Percentiles rank a stretch among this genome's conserved stretches.
Conservation (phyloP, 805 yeast genomes). For the Yarrowia keelungensis region DNA sequence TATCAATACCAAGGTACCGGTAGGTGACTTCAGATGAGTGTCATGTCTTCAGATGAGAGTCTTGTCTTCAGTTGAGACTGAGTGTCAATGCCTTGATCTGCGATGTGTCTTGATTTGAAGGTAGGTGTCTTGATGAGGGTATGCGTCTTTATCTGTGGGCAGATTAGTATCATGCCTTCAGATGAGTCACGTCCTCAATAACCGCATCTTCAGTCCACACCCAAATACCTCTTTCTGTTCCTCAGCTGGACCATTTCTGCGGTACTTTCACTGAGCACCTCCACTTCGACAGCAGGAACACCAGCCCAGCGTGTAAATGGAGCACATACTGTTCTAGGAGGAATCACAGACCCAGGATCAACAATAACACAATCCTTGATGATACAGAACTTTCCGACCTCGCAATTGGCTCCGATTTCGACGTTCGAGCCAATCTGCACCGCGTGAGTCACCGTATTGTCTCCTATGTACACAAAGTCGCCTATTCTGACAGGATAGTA, state of each 20-base stretch:
- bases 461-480: slow-evolving; percentile 51
- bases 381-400: slow-evolving; percentile 50
- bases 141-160: too few species aligned
- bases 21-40: too few species aligned
- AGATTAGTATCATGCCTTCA: too few species aligned
- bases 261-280: slow-evolving; percentile 32
- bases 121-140: too few species aligned
- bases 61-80: too few species aligned
- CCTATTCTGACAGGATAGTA: slow-evolving; percentile 52
- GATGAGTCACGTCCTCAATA: too few species aligned
- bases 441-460: slow-evolving; percentile 48
- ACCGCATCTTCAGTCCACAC: neutral
- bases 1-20: too few species aligned
- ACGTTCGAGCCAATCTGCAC: slow-evolving; percentile 53
- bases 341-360: slow-evolving; percentile 48
- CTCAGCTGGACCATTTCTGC: slow-evolving; percentile 7
- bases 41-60: too few species aligned
- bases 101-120: too few species aligned
- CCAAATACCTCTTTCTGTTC: slow-evolving; percentile 11
- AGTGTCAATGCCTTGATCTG: too few species aligned
- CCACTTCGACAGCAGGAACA: slow-evolving; percentile 44
- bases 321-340: slow-evolving; percentile 51
- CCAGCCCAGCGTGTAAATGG: slow-evolving; percentile 49
- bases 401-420: slow-evolving; percentile 49
- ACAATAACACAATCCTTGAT: slow-evolving; percentile 52